Conservation (phyloP, 176 grass and related monocot species). For the Otatea glauca region DNA sequence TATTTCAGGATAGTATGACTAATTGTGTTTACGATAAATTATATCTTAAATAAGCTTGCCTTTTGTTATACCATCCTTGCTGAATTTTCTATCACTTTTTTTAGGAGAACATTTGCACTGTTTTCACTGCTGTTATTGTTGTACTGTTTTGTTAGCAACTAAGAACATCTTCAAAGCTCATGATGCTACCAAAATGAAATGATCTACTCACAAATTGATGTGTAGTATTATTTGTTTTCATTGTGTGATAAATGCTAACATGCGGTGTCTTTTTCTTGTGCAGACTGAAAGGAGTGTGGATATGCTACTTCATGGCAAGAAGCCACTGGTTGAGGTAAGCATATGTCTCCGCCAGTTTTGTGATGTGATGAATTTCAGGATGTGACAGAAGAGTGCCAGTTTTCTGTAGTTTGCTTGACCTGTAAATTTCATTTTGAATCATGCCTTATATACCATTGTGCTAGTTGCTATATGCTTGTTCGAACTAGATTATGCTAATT, state of each 20-base stretch:
- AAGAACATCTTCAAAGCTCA: slow-evolving; percentile 8
- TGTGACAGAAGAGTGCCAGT: neutral
- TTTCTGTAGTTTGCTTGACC: slow-evolving; percentile 15
- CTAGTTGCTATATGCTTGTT: neutral
- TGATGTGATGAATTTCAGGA: slow-evolving; percentile 19
- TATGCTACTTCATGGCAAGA: slow-evolving; percentile 87
- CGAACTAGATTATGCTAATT: neutral
- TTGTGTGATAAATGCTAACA: slow-evolving; percentile 5
- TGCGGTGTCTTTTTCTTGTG: slow-evolving; percentile 34
- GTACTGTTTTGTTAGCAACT: slow-evolving; percentile 3
- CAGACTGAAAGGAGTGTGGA: slow-evolving; percentile 97
- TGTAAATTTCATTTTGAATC: slow-evolving; percentile 26
- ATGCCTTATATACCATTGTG: slow-evolving; percentile 1
- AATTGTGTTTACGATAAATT: neutral
- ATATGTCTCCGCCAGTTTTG: neutral
- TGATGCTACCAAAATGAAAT: slow-evolving; percentile 20
- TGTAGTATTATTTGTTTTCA: slow-evolving; percentile 18
- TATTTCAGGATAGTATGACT: neutral
- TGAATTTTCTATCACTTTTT: neutral
- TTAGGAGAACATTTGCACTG: neutral
- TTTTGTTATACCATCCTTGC: neutral
- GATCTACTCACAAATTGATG: neutral
- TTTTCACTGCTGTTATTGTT: slow-evolving; percentile 26
- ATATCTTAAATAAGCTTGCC: no score
- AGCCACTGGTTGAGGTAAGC: slow-evolving; percentile 83